Evolutionary conservation across 495 filamentous ascomycete genomes (phyloP), one percentile per base, ranked within the genome.

Genomic region (Penicillium tannophilum): DNA sequence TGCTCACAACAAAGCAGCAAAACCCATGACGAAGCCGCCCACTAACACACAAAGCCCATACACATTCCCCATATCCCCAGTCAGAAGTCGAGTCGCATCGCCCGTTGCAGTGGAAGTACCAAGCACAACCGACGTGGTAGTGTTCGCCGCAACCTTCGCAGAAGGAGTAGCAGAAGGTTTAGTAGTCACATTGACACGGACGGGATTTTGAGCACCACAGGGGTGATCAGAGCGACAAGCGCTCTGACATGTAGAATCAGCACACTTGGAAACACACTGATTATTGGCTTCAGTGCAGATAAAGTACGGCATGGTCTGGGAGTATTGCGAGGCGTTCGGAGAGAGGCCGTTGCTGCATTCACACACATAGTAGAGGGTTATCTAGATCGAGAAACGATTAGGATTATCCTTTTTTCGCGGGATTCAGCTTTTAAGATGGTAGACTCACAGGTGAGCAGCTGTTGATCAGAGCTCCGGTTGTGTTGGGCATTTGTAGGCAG

Each of bases 261-360:
- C 11, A 74, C 92, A 95, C 53, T 62, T 73, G 8, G 60, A 64
- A 3, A 89, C 88, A 67, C 91, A 97, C 62, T 93, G 78, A 68
- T 76, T 86, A 63, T 84, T 86, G 73, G 82, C 83, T 69, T 88
- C 81, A 14, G 82, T 84, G 82, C 92, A 97, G 60, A 88, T 78
- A 76, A 86, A 92, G 82, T 88, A 97, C 8, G 92, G 90, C 30
- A 97, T 82, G 6, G 92, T 97, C 67, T 89, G 83, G 20, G 89
- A 89, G 82, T 90, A 97, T 70, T 96, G 81, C 63, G 88, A 83
- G 23, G 89, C 73, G 69, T 96, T 95, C 60, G 92, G 92, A 39
- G 81, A 72, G 59, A 77, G 64, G 63, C 83, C 82, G 76, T 93
- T 88, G 67, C 76, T 80, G 79, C 92, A 97, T 65, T 91, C 72